Evolutionary conservation across 257 asterid species (phyloP).

Genomic region (Linderniella brevidens): DNA sequence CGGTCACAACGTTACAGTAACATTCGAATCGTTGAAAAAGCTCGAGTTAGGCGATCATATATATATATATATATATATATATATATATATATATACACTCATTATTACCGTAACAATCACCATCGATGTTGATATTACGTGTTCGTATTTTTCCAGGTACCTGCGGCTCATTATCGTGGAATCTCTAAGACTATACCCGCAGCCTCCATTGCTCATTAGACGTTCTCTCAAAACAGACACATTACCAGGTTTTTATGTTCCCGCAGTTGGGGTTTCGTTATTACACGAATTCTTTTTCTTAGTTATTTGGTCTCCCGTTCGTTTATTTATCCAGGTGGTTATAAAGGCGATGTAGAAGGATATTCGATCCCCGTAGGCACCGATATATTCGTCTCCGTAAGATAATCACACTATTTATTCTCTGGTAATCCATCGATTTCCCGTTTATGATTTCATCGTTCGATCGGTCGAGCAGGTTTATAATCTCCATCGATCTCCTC

Average conservation of each 20-base stretch:
- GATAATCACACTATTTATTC: slow-evolving; percentile 11
- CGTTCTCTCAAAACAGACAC: slow-evolving; percentile 68
- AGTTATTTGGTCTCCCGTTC: neutral
- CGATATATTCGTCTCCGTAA: slow-evolving; percentile 71
- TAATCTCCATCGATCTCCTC: slow-evolving; percentile 93
- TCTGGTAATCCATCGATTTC: neutral
- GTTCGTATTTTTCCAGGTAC: slow-evolving; percentile 29
- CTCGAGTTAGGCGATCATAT: slow-evolving; percentile 55
- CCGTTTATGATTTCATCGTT: neutral
- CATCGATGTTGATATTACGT: no score
- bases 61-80: no score
- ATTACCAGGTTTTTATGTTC: slow-evolving; percentile 50
- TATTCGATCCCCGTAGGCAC: slow-evolving; percentile 76
- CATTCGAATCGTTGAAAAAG: slow-evolving; percentile 56
- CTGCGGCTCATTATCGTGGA: slow-evolving; percentile 81
- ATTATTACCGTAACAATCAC: neutral
- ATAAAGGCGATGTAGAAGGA: slow-evolving; percentile 53
- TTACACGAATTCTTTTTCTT: no score
- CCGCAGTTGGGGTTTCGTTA: neutral
- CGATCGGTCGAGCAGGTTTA: slow-evolving; percentile 36
- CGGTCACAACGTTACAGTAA: slow-evolving; percentile 29
- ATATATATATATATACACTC: no score
- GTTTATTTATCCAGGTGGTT: slow-evolving; percentile 58
- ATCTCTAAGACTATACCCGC: slow-evolving; percentile 78
- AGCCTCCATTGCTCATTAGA: slow-evolving; percentile 94